Conservation (phyloP, 306 rosid genomes). For the Fragaria iinumae region DNA sequence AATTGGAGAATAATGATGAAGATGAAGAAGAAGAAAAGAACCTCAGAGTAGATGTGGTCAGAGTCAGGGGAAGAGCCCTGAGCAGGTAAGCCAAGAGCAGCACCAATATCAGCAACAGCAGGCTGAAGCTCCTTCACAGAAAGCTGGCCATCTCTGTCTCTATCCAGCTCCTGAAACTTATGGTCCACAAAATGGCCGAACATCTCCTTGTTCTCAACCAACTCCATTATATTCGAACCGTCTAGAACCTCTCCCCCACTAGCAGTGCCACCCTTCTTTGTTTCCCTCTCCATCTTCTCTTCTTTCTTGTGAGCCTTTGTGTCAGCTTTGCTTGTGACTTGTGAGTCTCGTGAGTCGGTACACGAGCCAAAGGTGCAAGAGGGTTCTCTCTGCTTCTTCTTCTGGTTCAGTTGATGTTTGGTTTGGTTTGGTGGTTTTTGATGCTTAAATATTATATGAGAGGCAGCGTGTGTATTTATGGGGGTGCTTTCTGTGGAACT, state of each 20-base stretch:
- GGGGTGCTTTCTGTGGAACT: neutral
- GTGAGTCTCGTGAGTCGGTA: conserved; percentile 48
- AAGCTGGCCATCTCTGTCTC: conserved; percentile 78
- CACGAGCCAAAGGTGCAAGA: conserved; percentile 31
- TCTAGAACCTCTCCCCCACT: conserved; percentile 65
- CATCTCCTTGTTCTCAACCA: conserved; percentile 81
- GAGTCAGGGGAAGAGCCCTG: conserved; percentile 72
- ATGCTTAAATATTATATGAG: neutral
- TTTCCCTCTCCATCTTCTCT: conserved; percentile 32
- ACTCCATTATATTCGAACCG: conserved; percentile 91
- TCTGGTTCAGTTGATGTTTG: neutral
- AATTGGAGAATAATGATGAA: neutral
- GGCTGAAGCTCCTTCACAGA: conserved; percentile 88
- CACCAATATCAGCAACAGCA: conserved; percentile 95
- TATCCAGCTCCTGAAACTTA: conserved; percentile 80
- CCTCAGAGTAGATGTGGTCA: conserved; percentile 85
- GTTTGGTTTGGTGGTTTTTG: neutral
- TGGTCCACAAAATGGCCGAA: conserved; percentile 70
- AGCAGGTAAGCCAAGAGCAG: conserved; percentile 92
- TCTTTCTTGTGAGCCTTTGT: conserved; percentile 55
- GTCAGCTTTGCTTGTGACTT: conserved; percentile 17
- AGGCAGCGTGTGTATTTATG: neutral
- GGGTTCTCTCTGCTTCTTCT: neutral
- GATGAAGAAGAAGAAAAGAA: conserved; percentile 3
- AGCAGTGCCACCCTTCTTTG: conserved; percentile 23